Base-by-base conservation (phyloP, 2,329 filamentous ascomycete species). In the Pseudopithomyces chartarum region DNA sequence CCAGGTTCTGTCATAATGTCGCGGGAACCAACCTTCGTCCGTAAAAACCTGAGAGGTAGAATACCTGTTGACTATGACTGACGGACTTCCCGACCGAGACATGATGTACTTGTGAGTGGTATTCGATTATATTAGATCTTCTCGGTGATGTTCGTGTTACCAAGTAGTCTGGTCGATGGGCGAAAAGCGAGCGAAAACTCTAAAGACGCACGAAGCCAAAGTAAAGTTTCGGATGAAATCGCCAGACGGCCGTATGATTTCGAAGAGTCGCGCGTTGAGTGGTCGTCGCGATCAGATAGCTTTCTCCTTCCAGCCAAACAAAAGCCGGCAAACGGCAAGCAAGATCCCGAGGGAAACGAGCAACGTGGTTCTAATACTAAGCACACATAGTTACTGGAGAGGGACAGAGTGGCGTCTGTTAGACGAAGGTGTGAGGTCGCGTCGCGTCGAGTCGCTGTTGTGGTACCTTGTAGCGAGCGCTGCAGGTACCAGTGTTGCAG, bases 1-100 rank as follows among this genome's bases (percentile, higher is more conserved):
- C 59, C 62, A 68, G 13, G 62, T 59, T 0, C 48, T 46, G 7
- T 58, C 42, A 22, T 58, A 39, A 1, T 62, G 67, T 4, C 57
- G 54, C 3, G 67, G 58, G 22, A 55, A 65, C 49, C 52, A 60
- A 20, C 40, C 46, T 26, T 56, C 49, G 20, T 34, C 34, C 47
- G 32, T 26, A 12, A n/a, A 40, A 4, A 17, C 10, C 32, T 47
- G 52, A 7, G 39, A n/a, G 5, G 39, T 32, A 3, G 45, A 39
- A 29, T 8, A 8, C 12, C 22, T 56, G 8, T 17, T 34, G 20
- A 57, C 54, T 3, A 54, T 40, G 11, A 57, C 51, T 0, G 26
- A 10, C 13, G 55, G 55, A 22, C 54, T 56, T 7, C 20, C 38
- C 13, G 34, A 22, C 15, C 38, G 48, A 15, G n/a, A 22, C 22